Evolutionary conservation across 768 basidiomycete species (phyloP).

Genomic region (Boletus reticuloceps): DNA sequence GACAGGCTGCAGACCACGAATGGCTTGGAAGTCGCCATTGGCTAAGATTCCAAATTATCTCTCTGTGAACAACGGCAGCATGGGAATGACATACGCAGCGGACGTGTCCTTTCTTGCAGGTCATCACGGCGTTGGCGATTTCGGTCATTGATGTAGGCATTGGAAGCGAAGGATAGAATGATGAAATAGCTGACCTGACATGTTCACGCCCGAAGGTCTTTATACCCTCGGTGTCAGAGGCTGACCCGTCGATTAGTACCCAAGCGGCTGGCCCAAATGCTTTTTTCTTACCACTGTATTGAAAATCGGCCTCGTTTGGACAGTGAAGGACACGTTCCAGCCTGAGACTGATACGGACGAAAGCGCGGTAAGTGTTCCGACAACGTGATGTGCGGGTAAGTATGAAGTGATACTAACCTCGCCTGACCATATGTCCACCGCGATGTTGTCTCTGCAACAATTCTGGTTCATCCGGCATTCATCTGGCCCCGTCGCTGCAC

Average conservation of each 20-base stretch:
- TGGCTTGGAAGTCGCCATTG: not conserved
- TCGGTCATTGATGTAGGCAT: not conserved
- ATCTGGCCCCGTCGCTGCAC: no score
- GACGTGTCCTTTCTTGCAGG: not conserved
- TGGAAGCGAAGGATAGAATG: not conserved
- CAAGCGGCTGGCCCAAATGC: not conserved
- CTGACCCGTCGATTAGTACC: not conserved
- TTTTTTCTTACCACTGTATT: not conserved
- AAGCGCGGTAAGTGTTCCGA: no score
- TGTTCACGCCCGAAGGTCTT: not conserved
- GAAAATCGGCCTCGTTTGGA: not conserved
- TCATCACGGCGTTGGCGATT: not conserved
- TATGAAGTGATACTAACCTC: no score
- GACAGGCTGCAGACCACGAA: conserved; percentile 9
- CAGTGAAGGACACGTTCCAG: no score
- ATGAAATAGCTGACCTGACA: not conserved
- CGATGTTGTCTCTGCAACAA: no score
- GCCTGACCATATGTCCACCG: no score
- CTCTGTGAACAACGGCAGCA: not conserved
- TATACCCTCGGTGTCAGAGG: not conserved
- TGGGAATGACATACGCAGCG: not conserved
- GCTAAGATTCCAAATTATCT: not conserved
- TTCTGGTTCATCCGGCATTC: no score
- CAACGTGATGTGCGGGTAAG: no score
- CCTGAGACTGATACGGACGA: no score